phyloP scores from a whole-genome alignment of 164 flowering plant genomes.

The Kalanchoe fedtschenkoi region DNA sequence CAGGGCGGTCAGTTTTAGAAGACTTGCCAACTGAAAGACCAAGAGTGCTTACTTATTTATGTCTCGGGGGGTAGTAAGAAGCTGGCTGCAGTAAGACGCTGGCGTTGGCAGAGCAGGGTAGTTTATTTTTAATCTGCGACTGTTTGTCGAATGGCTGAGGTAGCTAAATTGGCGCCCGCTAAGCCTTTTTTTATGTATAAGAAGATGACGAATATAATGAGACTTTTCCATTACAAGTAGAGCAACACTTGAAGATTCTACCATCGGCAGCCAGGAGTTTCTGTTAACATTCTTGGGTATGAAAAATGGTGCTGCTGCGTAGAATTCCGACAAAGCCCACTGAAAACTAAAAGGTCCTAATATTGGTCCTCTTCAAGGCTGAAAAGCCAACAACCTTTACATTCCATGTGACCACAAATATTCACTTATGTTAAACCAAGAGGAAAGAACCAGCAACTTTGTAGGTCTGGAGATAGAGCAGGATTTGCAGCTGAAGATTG shows the following conservation, averaged over 20 bases:
- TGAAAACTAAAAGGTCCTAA: background rate
- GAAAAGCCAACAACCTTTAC: background rate
- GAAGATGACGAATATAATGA: too few species aligned
- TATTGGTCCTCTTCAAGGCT: background rate
- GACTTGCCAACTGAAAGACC: background rate
- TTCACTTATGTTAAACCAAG: background rate
- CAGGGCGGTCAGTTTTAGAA: slow-evolving; percentile 21
- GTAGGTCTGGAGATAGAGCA: background rate
- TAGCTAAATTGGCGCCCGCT: slow-evolving; percentile 16
- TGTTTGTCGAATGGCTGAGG: slow-evolving; percentile 9
- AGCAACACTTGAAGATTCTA: too few species aligned
- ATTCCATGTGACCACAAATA: background rate
- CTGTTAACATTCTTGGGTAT: too few species aligned
- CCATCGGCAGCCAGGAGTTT: too few species aligned
- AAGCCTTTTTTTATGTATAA: slow-evolving; percentile 9
- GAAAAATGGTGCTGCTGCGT: too few species aligned
- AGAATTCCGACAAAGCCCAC: too few species aligned
- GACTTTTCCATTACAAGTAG: too few species aligned
- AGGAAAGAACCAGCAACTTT: background rate
- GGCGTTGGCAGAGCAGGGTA: too few species aligned
- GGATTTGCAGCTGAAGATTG: background rate
- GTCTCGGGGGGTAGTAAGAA: background rate
- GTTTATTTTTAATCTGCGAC: too few species aligned
- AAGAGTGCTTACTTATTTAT: background rate
- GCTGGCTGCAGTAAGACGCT: background rate